Evolutionary conservation across 2,329 filamentous ascomycete genomes (phyloP), one percentile per base, ranked within the genome.

Genomic region (Penicillium corylophilum): DNA sequence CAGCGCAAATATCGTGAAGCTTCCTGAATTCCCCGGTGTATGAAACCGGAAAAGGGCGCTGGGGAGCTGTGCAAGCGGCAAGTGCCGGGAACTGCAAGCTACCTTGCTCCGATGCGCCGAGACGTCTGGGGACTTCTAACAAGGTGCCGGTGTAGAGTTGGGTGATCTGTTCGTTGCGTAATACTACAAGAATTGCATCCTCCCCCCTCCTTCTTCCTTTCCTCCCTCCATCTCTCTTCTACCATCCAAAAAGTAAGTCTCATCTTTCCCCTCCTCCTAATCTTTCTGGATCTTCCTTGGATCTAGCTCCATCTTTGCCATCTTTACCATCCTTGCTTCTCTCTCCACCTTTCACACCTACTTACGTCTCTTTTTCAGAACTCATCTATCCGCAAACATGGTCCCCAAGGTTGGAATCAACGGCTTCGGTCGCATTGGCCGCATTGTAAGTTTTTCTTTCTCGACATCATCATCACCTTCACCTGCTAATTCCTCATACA

Each of bases 371-470:
- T 22, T 61, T 61, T 59, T 57, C 59, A 64, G 66, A 61, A 60
- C 16, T 51, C 54, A 58, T 57, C 50, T 51, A 42, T 54, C 56
- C 56, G 59, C 62, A 63, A 72, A 64, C 56, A 72, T 71, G 70
- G 68, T 67, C 47, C 64, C 68, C 54, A 66, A 70, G 68, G 90
- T 95, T 75, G 91, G 91, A 78, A 96, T 96, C 88, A 97, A 96
- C 88, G 93, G 94, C 79, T 99, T 99, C 84, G 94, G 94, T 82
- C 92, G 94, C 80, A 99, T 99, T 80, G 94, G 94, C 73, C 89
- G 94, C 78, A 96, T 99, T 77, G 85, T 79, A 70, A 71, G 76
- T 76, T 36, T 20, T 52, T 44, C 24, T 40, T 20, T 22, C 20
- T 35, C 39, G 15, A 50, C 40, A 39, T 20, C 28, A 16, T n/a